Percentiles rank a stretch among this genome's conserved stretches.
Conservation (phyloP, 1,139 yeast species). For the Maudiozyma humilis region DNA sequence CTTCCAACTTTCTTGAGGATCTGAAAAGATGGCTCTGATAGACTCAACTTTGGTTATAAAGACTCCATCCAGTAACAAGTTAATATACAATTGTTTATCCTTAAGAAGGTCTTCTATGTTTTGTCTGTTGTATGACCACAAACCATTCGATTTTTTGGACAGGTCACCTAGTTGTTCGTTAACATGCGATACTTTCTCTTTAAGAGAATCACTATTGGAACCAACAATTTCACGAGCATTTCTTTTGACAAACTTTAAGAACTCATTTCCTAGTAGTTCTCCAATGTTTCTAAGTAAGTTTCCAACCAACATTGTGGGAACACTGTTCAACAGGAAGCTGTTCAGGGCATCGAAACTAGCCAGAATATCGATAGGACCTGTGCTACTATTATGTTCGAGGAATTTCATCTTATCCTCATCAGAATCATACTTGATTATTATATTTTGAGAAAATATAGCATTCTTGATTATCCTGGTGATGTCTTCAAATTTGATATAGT, state of each 20-base stretch:
- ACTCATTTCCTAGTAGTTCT: constrained; percentile 18
- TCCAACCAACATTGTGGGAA: constrained; percentile 5
- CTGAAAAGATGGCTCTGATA: constrained; percentile 15
- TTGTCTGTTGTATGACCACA: constrained; percentile 17
- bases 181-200: constrained; percentile 9
- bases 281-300: constrained; percentile 16
- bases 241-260: constrained; percentile 19
- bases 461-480: constrained; percentile 12
- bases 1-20: constrained; percentile 7
- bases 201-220: constrained; percentile 9
- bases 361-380: constrained; percentile 7
- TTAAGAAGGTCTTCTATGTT: constrained; percentile 18
- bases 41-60: constrained; percentile 16
- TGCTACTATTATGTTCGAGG: background rate
- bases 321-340: constrained; percentile 13
- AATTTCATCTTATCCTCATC: constrained; percentile 4
- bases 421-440: constrained; percentile 6
- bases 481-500: constrained; percentile 12
- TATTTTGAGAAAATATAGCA: constrained; percentile 11
- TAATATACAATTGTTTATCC: constrained; percentile 20
- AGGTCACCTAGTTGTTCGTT: constrained; percentile 13
- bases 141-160: constrained; percentile 7
- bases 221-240: constrained; percentile 20
- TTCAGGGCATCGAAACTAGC: constrained; percentile 14
- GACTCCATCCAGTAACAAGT: constrained; percentile 21